phyloP scores from a whole-genome alignment of 352 stramenopile genomes.

The Pythium brachiatum region DNA sequence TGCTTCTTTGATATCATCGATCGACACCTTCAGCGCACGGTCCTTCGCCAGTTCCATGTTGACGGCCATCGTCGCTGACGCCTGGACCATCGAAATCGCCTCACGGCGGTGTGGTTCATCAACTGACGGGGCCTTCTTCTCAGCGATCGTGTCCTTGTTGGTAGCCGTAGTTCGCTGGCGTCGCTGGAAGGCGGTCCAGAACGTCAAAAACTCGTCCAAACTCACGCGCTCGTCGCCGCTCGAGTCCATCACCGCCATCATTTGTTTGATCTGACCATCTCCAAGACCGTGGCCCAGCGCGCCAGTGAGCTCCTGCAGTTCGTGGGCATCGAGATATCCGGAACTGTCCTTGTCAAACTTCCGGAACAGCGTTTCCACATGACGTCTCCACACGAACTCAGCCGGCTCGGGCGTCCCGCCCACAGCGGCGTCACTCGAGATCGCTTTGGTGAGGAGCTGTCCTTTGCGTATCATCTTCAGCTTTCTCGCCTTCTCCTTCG shows the following conservation, averaged over 20 bases:
- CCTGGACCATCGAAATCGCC: conserved; percentile 25
- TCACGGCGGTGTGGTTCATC: conserved; percentile 15
- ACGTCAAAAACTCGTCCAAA: conserved; percentile 62
- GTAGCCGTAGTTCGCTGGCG: conserved; percentile 9
- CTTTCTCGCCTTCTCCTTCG: conserved; percentile 36
- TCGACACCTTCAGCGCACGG: conserved; percentile 39
- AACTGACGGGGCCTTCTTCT: background rate
- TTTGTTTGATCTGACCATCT: conserved; percentile 39
- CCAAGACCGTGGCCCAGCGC: conserved; percentile 51
- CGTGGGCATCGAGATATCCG: conserved; percentile 47
- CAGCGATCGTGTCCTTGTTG: background rate
- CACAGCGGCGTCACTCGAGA: conserved; percentile 5
- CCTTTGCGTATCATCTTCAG: conserved; percentile 36
- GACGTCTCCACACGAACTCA: conserved; percentile 22
- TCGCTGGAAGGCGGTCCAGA: conserved; percentile 64
- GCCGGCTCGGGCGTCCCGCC: conserved; percentile 7
- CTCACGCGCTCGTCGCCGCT: conserved; percentile 58
- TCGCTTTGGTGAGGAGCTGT: conserved; percentile 29
- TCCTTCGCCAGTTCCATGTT: conserved; percentile 54
- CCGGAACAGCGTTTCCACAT: conserved; percentile 43
- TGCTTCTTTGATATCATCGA: conserved; percentile 41
- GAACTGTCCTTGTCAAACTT: conserved; percentile 59
- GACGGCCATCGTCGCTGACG: conserved; percentile 28
- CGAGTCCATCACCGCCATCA: conserved; percentile 59
- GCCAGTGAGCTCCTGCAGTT: conserved; percentile 45